Conservation (phyloP, 1,284 basidiomycete species). For the Trametes polyzona region DNA sequence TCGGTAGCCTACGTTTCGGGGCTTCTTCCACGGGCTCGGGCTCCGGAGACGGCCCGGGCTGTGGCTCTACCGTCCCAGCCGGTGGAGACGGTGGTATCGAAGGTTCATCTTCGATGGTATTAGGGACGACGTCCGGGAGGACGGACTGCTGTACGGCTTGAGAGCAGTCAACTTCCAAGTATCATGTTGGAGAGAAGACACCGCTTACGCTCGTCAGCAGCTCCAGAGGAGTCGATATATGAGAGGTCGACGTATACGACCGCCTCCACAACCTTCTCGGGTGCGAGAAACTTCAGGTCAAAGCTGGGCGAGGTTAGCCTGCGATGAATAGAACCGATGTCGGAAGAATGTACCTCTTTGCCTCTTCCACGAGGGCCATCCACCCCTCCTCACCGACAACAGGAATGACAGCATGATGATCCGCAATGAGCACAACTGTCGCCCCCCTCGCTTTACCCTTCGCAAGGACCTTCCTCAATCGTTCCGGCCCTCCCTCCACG, state of each 20-base stretch:
- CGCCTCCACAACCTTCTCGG: conserved; percentile 36
- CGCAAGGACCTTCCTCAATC: conserved; percentile 53
- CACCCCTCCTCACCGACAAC: conserved; percentile 56
- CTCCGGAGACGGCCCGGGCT: background rate
- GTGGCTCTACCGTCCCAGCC: background rate
- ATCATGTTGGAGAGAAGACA: background rate
- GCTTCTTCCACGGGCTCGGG: background rate
- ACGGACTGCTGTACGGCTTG: conserved; percentile 11
- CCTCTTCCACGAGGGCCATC: conserved; percentile 53
- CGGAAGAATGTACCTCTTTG: conserved; percentile 56
- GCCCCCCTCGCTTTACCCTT: conserved; percentile 50
- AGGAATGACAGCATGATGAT: conserved; percentile 47
- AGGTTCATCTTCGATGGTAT: conserved; percentile 38
- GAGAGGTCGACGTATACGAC: conserved; percentile 36
- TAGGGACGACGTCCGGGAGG: conserved; percentile 38
- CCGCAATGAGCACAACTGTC: conserved; percentile 56
- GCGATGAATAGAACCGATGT: too few relatives aligned
- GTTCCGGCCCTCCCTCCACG: conserved; percentile 48
- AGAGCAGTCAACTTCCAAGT: too few relatives aligned
- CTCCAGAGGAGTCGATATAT: conserved; percentile 30
- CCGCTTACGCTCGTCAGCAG: conserved; percentile 16
- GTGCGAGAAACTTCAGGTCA: conserved; percentile 32
- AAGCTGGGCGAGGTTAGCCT: conserved; percentile 29
- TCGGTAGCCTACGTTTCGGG: conserved; percentile 16
- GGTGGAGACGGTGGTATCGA: conserved; percentile 24